Evolutionary conservation across 768 basidiomycete species (phyloP).

Genomic region (Hydnomerulius pinastri): DNA sequence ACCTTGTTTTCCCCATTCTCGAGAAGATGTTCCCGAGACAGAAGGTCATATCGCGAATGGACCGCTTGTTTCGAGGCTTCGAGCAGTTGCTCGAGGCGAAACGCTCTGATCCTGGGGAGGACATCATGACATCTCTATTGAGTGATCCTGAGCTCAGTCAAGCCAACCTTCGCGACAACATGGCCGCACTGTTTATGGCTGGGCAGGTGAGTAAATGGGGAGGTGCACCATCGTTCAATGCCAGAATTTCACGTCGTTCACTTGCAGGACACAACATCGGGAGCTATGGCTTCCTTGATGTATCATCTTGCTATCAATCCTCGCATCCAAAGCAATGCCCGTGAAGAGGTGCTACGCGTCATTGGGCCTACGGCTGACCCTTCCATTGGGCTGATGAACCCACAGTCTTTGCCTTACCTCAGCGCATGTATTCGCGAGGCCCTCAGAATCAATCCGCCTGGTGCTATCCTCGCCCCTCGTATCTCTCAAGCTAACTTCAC

Average conservation of each 20-base stretch:
- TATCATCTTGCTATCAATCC: slow-evolving; percentile 40
- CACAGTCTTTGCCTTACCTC: slow-evolving; percentile 6
- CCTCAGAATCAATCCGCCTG: slow-evolving; percentile 32
- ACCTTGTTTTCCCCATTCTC: slow-evolving; percentile 32
- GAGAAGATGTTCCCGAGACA: slow-evolving; percentile 29
- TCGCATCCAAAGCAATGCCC: slow-evolving; percentile 35
- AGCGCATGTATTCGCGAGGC: slow-evolving; percentile 41
- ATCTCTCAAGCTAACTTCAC: neutral
- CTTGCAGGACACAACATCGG: slow-evolving; percentile 39
- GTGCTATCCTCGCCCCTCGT: slow-evolving; percentile 23
- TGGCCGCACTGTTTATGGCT: slow-evolving; percentile 38
- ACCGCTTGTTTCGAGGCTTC: slow-evolving; percentile 29
- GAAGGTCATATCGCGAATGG: slow-evolving; percentile 28
- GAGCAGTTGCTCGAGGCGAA: slow-evolving; percentile 30
- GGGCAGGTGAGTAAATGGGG: slow-evolving; percentile 39
- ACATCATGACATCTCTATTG: slow-evolving; percentile 37
- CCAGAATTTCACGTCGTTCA: neutral
- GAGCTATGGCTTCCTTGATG: slow-evolving; percentile 36
- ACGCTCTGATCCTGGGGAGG: slow-evolving; percentile 31
- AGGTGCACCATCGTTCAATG: neutral
- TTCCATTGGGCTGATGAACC: slow-evolving; percentile 27
- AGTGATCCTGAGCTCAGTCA: slow-evolving; percentile 32
- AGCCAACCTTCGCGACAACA: slow-evolving; percentile 37
- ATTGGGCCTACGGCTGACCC: slow-evolving; percentile 32
- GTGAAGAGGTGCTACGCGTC: slow-evolving; percentile 36